A percentile compares a stretch with the other conserved stretches of the same genome.
These are phyloP conservation scores for Carallia pectinifolia DNA, from an alignment of 345 rosid genomes.

Conservation along the genomic window DNA sequence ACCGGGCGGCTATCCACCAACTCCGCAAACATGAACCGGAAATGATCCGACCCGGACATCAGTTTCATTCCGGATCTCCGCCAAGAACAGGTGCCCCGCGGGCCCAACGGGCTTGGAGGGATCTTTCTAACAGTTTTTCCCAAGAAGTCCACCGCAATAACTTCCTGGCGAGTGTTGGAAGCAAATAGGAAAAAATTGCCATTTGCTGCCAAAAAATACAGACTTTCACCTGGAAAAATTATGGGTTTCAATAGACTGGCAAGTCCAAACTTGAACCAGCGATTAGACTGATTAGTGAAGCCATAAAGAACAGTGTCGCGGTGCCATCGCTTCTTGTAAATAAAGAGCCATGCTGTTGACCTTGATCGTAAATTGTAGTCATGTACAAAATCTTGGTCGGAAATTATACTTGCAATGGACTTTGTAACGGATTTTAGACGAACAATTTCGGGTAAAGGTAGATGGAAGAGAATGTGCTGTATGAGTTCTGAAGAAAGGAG, in stretches of 20 bases:
- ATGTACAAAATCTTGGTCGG: conserved; percentile 54
- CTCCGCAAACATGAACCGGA: conserved; percentile 66
- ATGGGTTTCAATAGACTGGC: conserved; percentile 38
- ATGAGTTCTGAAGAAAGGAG: conserved; percentile 79
- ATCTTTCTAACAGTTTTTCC: conserved; percentile 41
- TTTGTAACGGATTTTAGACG: conserved; percentile 53
- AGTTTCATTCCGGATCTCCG: conserved; percentile 74
- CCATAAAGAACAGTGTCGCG: conserved; percentile 50
- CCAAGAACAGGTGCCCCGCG: conserved; percentile 81
- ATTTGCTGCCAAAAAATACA: conserved; percentile 56
- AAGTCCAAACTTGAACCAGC: conserved; percentile 63
- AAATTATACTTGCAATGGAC: conserved; percentile 36
- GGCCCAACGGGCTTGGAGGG: conserved; percentile 71
- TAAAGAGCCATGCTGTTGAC: conserved; percentile 60
- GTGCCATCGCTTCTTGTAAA: conserved; percentile 77
- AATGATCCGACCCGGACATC: conserved; percentile 39
- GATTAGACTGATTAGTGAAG: conserved; percentile 43
- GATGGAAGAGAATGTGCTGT: conserved; percentile 55
- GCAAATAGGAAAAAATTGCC: conserved; percentile 63
- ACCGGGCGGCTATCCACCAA: conserved; percentile 50
- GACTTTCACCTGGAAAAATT: conserved; percentile 41
- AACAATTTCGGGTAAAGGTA: conserved; percentile 63
- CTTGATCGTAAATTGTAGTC: conserved; percentile 47
- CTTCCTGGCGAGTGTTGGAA: conserved; percentile 47
- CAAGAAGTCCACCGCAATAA: conserved; percentile 54